Base-by-base conservation (phyloP, 805 yeast species). In the Candida lessepsii region DNA sequence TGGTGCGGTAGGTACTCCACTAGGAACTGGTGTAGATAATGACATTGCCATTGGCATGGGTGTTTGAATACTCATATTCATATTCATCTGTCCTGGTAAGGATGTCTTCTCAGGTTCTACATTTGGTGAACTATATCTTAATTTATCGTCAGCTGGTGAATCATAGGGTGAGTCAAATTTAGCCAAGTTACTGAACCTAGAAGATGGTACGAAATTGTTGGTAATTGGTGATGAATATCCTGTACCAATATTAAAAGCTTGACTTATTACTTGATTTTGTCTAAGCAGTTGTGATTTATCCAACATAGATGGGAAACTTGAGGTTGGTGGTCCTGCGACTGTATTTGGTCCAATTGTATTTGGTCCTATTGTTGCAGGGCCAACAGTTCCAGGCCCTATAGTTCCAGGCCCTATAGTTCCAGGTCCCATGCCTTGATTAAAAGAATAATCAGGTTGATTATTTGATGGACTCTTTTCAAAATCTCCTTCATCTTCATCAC, bases 401-500 rank as follows among this genome's bases (percentile, higher is more conserved):
- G 33, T 29, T 9, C 21, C 15, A 47, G 45, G 29, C 19, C 39
- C 20, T 27, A 34, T n/a, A 17, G 33, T 29, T 9, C 21, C 15
- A 16, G 21, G 21, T 19, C 16, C 29, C 11, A 6, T 5, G 7
- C 15, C 29, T 10, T 7, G 6, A 26, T 26, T 13, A 19, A 42
- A 38, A 9, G 45, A 23, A 15, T 44, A 51, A 7, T 53, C 60
- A 13, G 47, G 42, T 4, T 46, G 42, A 2, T 56, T 57, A 42
- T 62, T 60, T 0, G 66, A 63, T 2, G 63, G 52, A 3, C 58
- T 53, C 37, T 41, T 43, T 26, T 48, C 42, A 30, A 50, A 33
- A 18, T 46, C 50, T 10, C 51, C 60, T 31, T 68, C 74, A 37
- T 71, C 76, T 30, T 54, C 67, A 18, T 65, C 68, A 47, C 66